These are phyloP conservation scores for Pueraria montana DNA, from an alignment of 306 rosid genomes.

Conservation along the genomic window DNA sequence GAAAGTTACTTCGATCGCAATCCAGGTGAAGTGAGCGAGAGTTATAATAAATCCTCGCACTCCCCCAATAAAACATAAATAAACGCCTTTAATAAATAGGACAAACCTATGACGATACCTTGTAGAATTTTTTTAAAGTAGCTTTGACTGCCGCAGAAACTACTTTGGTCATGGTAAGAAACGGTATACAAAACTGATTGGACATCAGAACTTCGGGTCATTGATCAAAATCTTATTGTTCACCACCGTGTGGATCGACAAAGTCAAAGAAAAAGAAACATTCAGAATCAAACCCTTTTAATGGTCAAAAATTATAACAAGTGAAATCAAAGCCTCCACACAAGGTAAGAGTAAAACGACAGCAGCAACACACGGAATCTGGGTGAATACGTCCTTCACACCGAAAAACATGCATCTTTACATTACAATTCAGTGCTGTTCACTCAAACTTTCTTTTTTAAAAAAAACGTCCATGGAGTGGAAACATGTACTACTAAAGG, in stretches of 20 bases:
- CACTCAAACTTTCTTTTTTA: not conserved
- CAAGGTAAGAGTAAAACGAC: not conserved
- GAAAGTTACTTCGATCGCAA: not conserved
- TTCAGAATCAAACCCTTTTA: slow-evolving; percentile 1
- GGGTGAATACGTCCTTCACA: not conserved
- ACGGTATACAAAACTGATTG: slow-evolving; percentile 1
- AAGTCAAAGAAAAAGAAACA: slow-evolving; percentile 1
- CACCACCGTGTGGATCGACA: not conserved
- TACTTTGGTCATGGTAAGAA: not conserved
- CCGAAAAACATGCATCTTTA: not conserved
- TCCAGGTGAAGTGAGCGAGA: not conserved
- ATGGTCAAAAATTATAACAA: not conserved
- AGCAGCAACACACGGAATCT: not conserved
- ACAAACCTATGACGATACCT: not conserved
- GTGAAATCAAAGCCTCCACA: not conserved
- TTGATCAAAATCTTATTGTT: not conserved
- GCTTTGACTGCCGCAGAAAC: slow-evolving; percentile 3
- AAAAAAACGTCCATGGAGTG: not conserved
- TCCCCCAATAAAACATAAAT: too few relatives aligned
- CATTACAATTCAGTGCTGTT: slow-evolving; percentile 8
- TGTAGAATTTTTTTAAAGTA: not conserved
- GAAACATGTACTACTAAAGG: slow-evolving; percentile 19
- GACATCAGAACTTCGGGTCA: not conserved
- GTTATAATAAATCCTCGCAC: too few relatives aligned
- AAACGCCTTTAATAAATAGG: not conserved